phyloP scores from a whole-genome alignment of 176 grass and related monocot genomes.

The Aegilops tauschii region DNA sequence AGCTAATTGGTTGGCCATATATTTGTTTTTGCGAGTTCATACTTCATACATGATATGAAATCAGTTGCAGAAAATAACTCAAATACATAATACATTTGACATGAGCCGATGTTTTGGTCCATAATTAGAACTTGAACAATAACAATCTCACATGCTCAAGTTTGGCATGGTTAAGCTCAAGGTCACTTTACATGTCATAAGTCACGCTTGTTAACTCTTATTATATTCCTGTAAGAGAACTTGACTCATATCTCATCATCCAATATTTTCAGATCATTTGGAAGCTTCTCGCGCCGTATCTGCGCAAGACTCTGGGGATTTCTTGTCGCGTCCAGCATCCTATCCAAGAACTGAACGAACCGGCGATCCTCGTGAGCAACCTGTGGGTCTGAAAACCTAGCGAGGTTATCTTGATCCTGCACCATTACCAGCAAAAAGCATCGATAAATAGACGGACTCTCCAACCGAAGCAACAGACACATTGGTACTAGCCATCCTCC shows the following conservation, averaged over 20 bases:
- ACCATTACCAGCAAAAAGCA: not conserved
- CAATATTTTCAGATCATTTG: constrained; percentile 24
- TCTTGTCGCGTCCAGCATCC: constrained; percentile 32
- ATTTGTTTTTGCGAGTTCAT: not conserved
- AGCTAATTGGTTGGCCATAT: not conserved
- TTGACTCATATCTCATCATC: constrained; percentile 37
- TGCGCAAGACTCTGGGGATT: constrained; percentile 44
- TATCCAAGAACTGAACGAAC: constrained; percentile 45
- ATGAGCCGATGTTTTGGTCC: not conserved
- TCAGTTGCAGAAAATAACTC: not conserved
- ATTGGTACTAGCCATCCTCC: not conserved
- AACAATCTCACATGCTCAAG: not conserved
- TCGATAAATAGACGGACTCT: not conserved
- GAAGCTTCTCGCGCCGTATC: constrained; percentile 23
- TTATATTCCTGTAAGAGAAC: not conserved
- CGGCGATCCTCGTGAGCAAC: constrained; percentile 23
- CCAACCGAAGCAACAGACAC: not conserved
- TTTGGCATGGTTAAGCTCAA: not conserved
- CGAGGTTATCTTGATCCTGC: constrained; percentile 30
- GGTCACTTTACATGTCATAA: constrained; percentile 15
- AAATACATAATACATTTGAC: not conserved
- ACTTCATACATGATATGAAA: not conserved
- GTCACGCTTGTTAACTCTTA: not conserved
- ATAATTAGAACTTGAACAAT: constrained; percentile 8
- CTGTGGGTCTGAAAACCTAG: constrained; percentile 44